Base-by-base conservation (phyloP, 306 rosid species). In the Quercus aquifolioides region DNA sequence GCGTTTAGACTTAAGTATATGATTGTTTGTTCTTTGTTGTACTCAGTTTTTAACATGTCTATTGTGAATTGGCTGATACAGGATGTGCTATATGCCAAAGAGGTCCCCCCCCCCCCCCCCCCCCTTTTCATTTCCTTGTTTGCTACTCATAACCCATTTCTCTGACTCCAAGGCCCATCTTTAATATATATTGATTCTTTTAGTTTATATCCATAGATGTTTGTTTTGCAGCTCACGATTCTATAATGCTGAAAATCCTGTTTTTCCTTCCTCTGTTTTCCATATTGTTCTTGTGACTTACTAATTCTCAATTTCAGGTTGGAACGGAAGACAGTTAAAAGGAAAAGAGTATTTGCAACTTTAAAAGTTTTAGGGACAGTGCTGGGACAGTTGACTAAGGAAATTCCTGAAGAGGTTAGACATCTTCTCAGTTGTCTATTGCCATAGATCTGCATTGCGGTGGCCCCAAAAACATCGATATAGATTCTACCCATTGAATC, bases 341-440 rank as follows among this genome's bases (percentile, higher is more conserved):
- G 99, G 81, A 95, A 92, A 90, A 89, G 89, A 74, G 91, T 95
- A 52, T 95, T 89, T 79, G 99, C 99, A 33, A 95, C 92, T 77
- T 87, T 95, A 65, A 90, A 84, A 90, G 96, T 91, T 73, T 84
- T 95, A 75, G 97, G 92, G 58, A 91, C 80, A 41, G 97, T 95
- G 55, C 80, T 95, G 84, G 88, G 83, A 91, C 98, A 95, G 86
- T 71, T 95, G 81, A 84, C 85, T 51, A 83, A 84, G 54, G 97
- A 90, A 83, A 90, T 95, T 80, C 99, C 99, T 1, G 97, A 87
- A 56, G 97, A 95, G 97, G 99, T 94, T 85, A 71, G 86, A 67
- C 38, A 33, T 35, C 6, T 33, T 3, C 26, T 84, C 80, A 65
- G 30, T 71, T 41, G 10, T 20, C 3, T 52, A 79, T 55, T 82